Evolutionary conservation across 2,329 filamentous ascomycete species (phyloP).

Genomic region (Arthrobotrys musiformis): DNA sequence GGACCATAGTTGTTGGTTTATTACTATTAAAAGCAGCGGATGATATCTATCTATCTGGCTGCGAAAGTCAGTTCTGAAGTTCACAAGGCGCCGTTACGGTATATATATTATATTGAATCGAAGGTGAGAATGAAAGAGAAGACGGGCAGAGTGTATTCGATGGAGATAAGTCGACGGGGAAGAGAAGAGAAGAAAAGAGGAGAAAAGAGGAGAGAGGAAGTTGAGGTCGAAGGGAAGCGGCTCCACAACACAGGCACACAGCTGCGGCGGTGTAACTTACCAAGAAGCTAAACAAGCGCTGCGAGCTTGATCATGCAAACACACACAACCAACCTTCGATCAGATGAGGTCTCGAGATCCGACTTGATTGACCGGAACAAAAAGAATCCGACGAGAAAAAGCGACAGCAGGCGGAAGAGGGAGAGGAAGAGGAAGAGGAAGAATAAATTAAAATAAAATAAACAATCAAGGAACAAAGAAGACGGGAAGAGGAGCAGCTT

Average conservation of each 20-base stretch:
- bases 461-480: background rate
- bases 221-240: background rate
- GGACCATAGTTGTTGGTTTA: constrained; percentile 30
- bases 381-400: background rate
- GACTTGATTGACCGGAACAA: too few relatives aligned
- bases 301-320: too few relatives aligned
- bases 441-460: too few relatives aligned
- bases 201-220: background rate
- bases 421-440: background rate
- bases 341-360: background rate
- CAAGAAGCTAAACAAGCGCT: background rate
- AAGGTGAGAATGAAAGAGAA: background rate
- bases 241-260: background rate
- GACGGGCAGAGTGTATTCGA: background rate
- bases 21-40: background rate
- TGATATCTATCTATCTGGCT: background rate
- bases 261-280: background rate
- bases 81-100: background rate
- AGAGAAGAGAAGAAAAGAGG: background rate
- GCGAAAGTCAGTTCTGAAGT: background rate
- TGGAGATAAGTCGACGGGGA: background rate
- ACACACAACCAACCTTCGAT: too few relatives aligned
- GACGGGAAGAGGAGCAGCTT: background rate
- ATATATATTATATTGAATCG: background rate
- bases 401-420: background rate